A percentile compares a stretch with the other conserved stretches of the same genome.
These are phyloP conservation scores for Fallopia convolvulus DNA, from an alignment of 148 eudicot species.

Conservation along the genomic window DNA sequence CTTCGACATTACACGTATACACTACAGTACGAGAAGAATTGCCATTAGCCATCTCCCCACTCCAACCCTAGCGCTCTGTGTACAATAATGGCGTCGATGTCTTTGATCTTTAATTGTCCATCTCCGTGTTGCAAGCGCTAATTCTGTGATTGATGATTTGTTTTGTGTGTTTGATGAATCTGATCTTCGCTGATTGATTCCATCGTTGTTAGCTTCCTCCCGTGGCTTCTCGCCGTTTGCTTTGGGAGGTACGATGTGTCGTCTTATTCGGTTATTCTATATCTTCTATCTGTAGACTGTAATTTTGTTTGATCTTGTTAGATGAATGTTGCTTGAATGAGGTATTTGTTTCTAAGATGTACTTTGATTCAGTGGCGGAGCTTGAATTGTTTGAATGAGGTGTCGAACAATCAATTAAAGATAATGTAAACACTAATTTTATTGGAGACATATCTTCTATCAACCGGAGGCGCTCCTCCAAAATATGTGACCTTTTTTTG, in stretches of 20 bases:
- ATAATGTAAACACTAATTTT: no score
- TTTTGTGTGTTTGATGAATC: no score
- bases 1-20: not conserved
- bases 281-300: not conserved
- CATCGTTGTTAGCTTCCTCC: no score
- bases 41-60: not conserved
- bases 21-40: no score
- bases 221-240: not conserved
- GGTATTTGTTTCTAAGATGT: not conserved
- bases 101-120: not conserved
- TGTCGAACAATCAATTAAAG: no score
- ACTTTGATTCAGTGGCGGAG: no score
- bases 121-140: no score
- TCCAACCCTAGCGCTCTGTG: not conserved
- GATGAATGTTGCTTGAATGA: not conserved
- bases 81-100: not conserved
- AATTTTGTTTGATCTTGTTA: not conserved
- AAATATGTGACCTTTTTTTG: no score
- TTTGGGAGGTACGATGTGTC: not conserved
- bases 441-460: no score
- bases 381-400: no score
- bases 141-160: not conserved
- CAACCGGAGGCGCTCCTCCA: no score
- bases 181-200: not conserved
- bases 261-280: not conserved